These are phyloP conservation scores for Ustilago shanxiensis DNA, from an alignment of 1,284 basidiomycete genomes.

Conservation along the genomic window DNA sequence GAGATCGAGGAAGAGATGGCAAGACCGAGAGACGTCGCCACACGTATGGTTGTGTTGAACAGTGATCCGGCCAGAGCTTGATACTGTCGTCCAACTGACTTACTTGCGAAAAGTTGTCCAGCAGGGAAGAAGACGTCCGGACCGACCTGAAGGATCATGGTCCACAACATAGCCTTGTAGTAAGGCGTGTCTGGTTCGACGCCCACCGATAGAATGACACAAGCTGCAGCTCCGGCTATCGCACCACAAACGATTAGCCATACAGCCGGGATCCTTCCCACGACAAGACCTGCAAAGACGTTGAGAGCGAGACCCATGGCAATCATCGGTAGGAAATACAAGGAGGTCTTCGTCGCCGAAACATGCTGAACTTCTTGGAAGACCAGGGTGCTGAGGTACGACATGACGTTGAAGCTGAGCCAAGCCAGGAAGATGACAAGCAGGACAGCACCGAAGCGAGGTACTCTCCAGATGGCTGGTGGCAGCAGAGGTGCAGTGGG, in stretches of 20 bases:
- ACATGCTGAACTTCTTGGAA: constrained; percentile 69
- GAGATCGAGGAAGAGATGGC: constrained; percentile 61
- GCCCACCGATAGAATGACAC: constrained; percentile 77
- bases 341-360: constrained; percentile 78
- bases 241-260: constrained; percentile 62
- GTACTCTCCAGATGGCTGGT: constrained; percentile 59
- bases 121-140: constrained; percentile 61
- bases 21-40: constrained; percentile 63
- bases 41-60: constrained; percentile 61
- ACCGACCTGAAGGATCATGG: constrained; percentile 74
- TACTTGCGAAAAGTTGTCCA: constrained; percentile 52
- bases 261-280: constrained; percentile 59
- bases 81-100: constrained; percentile 49
- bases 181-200: constrained; percentile 77
- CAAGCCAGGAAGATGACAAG: constrained; percentile 81
- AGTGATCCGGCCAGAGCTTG: constrained; percentile 62
- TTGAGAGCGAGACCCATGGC: constrained; percentile 66
- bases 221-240: constrained; percentile 76
- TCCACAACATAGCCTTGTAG: constrained; percentile 85
- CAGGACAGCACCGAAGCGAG: constrained; percentile 73
- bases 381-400: constrained; percentile 52
- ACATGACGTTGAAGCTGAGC: constrained; percentile 74
- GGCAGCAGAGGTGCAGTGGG: constrained; percentile 56
- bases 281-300: constrained; percentile 57
- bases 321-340: constrained; percentile 82